Evolutionary conservation across 306 rosid genomes (phyloP).

Genomic region (Macrotyloma uniflorum): DNA sequence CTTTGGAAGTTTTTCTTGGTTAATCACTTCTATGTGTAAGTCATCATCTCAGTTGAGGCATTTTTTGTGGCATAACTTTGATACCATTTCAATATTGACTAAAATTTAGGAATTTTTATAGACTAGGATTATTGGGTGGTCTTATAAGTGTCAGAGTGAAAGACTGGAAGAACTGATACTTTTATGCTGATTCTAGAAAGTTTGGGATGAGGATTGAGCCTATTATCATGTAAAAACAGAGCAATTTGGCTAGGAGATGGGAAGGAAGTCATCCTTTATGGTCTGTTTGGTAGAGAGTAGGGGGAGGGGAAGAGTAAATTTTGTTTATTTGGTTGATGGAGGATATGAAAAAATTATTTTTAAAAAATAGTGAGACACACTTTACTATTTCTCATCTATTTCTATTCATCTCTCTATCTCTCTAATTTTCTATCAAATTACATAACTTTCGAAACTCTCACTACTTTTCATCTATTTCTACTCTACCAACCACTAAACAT

Average conservation of each 20-base stretch:
- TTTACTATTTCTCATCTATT: no score
- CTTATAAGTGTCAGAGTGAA: not conserved
- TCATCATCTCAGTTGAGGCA: not conserved
- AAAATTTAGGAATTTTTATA: not conserved
- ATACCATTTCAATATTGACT: not conserved
- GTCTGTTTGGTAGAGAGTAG: no score
- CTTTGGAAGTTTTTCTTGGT: constrained; percentile 5
- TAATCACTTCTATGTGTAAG: not conserved
- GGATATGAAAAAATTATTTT: no score
- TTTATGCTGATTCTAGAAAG: not conserved
- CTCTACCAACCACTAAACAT: no score
- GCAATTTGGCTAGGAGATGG: not conserved
- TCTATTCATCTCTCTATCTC: no score
- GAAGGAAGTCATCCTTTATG: no score
- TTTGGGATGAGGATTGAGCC: not conserved
- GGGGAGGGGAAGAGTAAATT: no score
- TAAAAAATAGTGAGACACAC: no score
- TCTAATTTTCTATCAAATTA: no score
- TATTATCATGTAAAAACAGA: not conserved
- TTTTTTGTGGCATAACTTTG: not conserved
- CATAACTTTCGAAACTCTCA: no score
- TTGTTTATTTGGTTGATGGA: no score
- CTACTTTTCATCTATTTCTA: no score
- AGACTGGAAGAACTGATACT: not conserved
- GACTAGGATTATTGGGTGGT: not conserved